Conservation (phyloP, 2,329 filamentous ascomycete genomes). For the Pezicula rhizophila region DNA sequence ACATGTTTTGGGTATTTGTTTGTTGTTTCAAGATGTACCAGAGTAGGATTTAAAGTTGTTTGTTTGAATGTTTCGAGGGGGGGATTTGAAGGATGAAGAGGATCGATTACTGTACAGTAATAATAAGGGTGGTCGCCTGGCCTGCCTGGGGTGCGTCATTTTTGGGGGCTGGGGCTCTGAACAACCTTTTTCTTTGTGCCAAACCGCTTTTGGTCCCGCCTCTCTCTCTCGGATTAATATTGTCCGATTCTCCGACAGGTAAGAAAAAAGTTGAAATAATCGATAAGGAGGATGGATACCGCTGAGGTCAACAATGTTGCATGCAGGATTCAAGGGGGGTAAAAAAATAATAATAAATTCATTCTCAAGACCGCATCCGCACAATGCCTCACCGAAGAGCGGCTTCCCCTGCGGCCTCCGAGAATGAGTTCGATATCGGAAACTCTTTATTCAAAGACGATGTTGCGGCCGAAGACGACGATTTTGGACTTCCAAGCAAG, state of each 20-base stretch:
- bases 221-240: not conserved
- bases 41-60: not conserved
- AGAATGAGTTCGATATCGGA: conserved; percentile 88
- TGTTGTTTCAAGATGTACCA: conserved; percentile 1
- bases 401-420: conserved; percentile 76
- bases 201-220: not conserved
- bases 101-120: too few relatives aligned
- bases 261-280: conserved; percentile 4
- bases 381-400: conserved; percentile 62
- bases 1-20: conserved; percentile 37
- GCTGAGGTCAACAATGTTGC: not conserved
- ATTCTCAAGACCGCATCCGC: not conserved
- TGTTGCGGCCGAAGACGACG: conserved; percentile 42
- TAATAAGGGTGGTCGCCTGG: not conserved
- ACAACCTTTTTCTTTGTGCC: not conserved
- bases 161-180: not conserved
- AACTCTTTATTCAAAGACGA: conserved; percentile 65
- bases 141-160: not conserved
- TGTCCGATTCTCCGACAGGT: not conserved
- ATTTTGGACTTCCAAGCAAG: conserved; percentile 25
- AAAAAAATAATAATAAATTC: too few relatives aligned
- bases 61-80: not conserved
- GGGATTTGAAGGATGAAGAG: too few relatives aligned
- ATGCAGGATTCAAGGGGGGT: too few relatives aligned
- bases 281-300: conserved; percentile 1